Percentiles rank a stretch among this genome's conserved stretches.
These are phyloP conservation scores for Russula foetens DNA, from an alignment of 768 basidiomycete species.

Conservation along the genomic window DNA sequence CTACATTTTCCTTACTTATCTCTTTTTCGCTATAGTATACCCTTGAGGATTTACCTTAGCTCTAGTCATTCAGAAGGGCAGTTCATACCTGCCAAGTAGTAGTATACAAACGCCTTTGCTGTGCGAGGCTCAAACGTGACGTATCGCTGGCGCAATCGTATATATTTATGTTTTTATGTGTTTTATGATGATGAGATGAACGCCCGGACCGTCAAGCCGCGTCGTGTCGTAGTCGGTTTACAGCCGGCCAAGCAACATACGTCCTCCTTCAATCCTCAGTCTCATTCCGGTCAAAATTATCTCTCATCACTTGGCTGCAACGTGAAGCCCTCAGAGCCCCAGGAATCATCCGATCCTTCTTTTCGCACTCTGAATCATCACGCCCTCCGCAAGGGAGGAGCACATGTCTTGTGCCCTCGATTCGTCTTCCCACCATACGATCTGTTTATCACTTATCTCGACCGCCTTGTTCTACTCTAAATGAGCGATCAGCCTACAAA, in stretches of 20 bases:
- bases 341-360: too few species aligned
- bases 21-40: conserved; percentile 16
- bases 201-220: neutral
- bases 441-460: neutral
- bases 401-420: neutral
- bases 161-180: neutral
- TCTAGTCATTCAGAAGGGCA: neutral
- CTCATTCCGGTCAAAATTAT: too few species aligned
- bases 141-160: conserved; percentile 5
- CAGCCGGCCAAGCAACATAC: too few species aligned
- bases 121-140: conserved; percentile 4
- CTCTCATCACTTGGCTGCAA: too few species aligned
- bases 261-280: too few species aligned
- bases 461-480: neutral
- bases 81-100: neutral
- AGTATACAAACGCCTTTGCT: conserved; percentile 11
- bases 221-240: too few species aligned
- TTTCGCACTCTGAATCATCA: neutral
- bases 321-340: too few species aligned
- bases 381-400: neutral
- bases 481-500: neutral
- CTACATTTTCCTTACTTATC: conserved; percentile 4
- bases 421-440: neutral
- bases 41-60: conserved; percentile 3
- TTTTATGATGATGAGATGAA: too few species aligned